A percentile compares a stretch with the other conserved stretches of the same genome.
Evolutionary conservation across 495 filamentous ascomycete genomes (phyloP).

Genomic region (Cudoniella acicularis): DNA sequence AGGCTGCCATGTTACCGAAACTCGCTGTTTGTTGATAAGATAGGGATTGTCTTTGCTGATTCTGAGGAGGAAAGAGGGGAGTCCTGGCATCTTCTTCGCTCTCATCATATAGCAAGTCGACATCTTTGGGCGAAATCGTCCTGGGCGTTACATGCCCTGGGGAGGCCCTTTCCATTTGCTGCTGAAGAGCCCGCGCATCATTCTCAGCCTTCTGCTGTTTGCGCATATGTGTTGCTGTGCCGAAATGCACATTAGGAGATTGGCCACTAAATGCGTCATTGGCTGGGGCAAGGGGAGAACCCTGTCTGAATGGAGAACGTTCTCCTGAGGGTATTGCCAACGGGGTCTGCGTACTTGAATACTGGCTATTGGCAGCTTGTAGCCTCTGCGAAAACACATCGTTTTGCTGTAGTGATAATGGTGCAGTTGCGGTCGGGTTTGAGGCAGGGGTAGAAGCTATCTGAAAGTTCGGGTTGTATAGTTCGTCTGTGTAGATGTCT

Average conservation of each 20-base stretch:
- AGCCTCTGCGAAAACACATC: constrained; percentile 70
- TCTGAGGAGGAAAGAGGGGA: constrained; percentile 61
- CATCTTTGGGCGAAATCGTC: constrained; percentile 96
- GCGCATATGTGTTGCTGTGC: constrained; percentile 54
- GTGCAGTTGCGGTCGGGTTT: constrained; percentile 33
- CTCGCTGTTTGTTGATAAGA: constrained; percentile 23
- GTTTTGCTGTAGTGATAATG: constrained; percentile 48
- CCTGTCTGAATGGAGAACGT: constrained; percentile 82
- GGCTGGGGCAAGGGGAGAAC: constrained; percentile 61
- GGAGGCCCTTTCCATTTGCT: constrained; percentile 43
- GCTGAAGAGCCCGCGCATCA: constrained; percentile 49
- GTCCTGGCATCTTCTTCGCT: constrained; percentile 62
- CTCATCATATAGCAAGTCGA: constrained; percentile 78
- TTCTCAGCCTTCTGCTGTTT: constrained; percentile 57
- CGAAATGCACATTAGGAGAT: constrained; percentile 41
- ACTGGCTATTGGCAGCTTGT: constrained; percentile 72
- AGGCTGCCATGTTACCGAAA: constrained; percentile 42
- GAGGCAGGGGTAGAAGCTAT: constrained; percentile 50
- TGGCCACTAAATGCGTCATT: constrained; percentile 40
- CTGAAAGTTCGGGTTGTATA: constrained; percentile 67
- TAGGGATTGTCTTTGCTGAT: constrained; percentile 10
- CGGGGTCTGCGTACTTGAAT: constrained; percentile 48
- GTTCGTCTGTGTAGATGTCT: constrained; percentile 78
- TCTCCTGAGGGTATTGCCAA: constrained; percentile 54
- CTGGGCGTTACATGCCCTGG: constrained; percentile 56